These are phyloP conservation scores for Ceriops zippeliana DNA, from an alignment of 345 rosid species.

Conservation along the genomic window DNA sequence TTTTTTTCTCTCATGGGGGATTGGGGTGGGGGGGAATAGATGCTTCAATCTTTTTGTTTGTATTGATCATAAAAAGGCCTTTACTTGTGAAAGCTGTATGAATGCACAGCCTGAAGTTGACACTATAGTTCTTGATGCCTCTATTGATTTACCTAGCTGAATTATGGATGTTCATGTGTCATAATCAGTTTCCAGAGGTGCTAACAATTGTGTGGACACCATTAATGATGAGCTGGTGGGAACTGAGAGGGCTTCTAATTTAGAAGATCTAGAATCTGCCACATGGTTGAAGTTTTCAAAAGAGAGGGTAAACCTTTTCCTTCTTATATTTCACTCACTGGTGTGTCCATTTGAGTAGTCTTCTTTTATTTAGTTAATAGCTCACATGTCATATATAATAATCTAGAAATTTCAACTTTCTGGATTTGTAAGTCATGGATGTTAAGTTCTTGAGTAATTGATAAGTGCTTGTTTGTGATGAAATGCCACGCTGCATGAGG, in stretches of 20 bases:
- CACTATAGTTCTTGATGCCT: too few relatives aligned
- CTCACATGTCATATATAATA: neutral
- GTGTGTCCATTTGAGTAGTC: neutral
- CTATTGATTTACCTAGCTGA: too few relatives aligned
- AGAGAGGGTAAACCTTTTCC: conserved; percentile 41
- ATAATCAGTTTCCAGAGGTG: conserved; percentile 18
- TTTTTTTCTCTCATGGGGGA: too few relatives aligned
- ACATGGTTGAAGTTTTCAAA: conserved; percentile 19
- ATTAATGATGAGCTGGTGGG: conserved; percentile 13
- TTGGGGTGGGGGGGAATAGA: neutral
- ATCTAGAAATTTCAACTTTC: conserved; percentile 4
- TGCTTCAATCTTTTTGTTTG: neutral
- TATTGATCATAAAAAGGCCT: too few relatives aligned
- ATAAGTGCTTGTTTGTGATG: neutral
- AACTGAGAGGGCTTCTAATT: conserved; percentile 15
- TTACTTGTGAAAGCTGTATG: too few relatives aligned
- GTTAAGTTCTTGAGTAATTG: neutral
- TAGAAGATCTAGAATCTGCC: conserved; percentile 32
- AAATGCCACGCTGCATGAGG: neutral
- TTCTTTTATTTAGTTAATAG: neutral
- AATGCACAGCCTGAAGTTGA: too few relatives aligned
- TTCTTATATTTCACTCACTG: neutral
- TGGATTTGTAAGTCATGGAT: neutral
- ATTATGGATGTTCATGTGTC: neutral
- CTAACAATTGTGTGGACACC: conserved; percentile 23